A percentile compares a stretch with the other conserved stretches of the same genome.
Evolutionary conservation across 768 basidiomycete genomes (phyloP).

Genomic region (Termitomyces heimii): DNA sequence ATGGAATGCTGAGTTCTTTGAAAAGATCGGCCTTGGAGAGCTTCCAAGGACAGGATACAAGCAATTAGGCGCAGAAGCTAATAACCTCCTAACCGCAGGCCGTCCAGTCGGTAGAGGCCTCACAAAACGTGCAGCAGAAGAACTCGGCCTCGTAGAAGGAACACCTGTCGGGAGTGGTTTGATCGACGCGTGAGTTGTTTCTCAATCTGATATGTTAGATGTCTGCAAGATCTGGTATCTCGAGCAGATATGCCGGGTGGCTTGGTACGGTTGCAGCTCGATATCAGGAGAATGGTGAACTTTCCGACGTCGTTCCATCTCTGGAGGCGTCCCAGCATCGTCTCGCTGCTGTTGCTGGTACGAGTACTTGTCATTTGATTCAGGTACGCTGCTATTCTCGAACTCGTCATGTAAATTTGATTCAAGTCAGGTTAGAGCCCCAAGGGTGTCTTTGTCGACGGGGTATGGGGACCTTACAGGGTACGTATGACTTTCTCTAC

Average conservation of each 20-base stretch:
- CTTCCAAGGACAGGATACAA: slow-evolving; percentile 64
- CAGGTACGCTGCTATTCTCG: slow-evolving; percentile 40
- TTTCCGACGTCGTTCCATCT: slow-evolving; percentile 48
- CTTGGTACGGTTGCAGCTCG: slow-evolving; percentile 90
- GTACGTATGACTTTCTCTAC: slow-evolving; percentile 23
- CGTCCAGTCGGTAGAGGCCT: slow-evolving; percentile 84
- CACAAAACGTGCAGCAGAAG: slow-evolving; percentile 69
- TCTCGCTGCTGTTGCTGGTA: slow-evolving; percentile 91
- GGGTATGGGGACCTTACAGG: slow-evolving; percentile 91
- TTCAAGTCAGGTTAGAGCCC: slow-evolving; percentile 46
- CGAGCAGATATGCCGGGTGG: slow-evolving; percentile 85
- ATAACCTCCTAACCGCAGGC: slow-evolving; percentile 72
- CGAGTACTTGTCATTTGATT: slow-evolving; percentile 93
- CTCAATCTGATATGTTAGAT: not conserved
- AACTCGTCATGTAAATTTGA: not conserved
- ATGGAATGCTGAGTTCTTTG: slow-evolving; percentile 88
- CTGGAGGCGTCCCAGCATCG: slow-evolving; percentile 76
- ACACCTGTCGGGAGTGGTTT: slow-evolving; percentile 92
- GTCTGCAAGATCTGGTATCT: not conserved
- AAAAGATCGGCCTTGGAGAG: slow-evolving; percentile 72
- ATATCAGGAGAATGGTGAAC: slow-evolving; percentile 44
- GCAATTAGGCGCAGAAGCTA: slow-evolving; percentile 66
- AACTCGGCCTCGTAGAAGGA: slow-evolving; percentile 80
- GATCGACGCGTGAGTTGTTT: slow-evolving; percentile 80
- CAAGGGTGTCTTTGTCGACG: slow-evolving; percentile 79